Conservation (phyloP, 768 basidiomycete genomes). For the Melanogaster broomeanus region DNA sequence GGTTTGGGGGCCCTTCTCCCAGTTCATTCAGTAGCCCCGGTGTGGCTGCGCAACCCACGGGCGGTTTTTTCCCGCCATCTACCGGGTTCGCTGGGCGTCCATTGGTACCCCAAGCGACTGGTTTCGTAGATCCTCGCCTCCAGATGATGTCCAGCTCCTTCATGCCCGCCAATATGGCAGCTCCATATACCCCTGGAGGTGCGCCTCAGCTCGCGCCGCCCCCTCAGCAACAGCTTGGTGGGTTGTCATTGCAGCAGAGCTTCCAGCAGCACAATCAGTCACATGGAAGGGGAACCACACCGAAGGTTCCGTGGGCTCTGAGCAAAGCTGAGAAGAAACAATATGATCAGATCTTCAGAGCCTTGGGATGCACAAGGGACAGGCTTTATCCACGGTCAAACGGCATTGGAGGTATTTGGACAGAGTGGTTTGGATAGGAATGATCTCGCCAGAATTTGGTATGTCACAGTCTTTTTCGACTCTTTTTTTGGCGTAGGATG, state of each 20-base stretch:
- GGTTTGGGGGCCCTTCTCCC: constrained; percentile 35
- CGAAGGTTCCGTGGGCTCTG: constrained; percentile 83
- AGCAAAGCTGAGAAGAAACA: constrained; percentile 92
- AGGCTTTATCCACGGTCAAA: constrained; percentile 85
- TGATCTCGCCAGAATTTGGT: constrained; percentile 94
- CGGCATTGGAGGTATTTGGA: constrained; percentile 90
- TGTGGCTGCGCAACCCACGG: constrained; percentile 22
- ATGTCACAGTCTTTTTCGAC: constrained; percentile 26
- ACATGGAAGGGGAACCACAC: constrained; percentile 61
- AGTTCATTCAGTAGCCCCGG: constrained; percentile 11
- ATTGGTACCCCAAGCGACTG: constrained; percentile 75
- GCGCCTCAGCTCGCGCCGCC: constrained; percentile 60
- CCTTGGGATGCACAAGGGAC: constrained; percentile 86
- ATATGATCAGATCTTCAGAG: constrained; percentile 94
- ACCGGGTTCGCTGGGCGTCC: constrained; percentile 55
- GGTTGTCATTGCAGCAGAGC: constrained; percentile 72
- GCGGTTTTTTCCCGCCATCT: constrained; percentile 28
- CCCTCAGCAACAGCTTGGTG: constrained; percentile 54
- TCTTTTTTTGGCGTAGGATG: not conserved
- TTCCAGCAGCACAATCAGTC: constrained; percentile 87
- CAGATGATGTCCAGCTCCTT: constrained; percentile 91
- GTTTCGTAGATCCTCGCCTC: constrained; percentile 80
- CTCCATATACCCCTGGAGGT: constrained; percentile 60
- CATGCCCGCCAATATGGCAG: constrained; percentile 73
- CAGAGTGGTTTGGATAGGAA: constrained; percentile 88